Evolutionary conservation across 129 eudicot species (phyloP).

Genomic region (Tagetes erecta): DNA sequence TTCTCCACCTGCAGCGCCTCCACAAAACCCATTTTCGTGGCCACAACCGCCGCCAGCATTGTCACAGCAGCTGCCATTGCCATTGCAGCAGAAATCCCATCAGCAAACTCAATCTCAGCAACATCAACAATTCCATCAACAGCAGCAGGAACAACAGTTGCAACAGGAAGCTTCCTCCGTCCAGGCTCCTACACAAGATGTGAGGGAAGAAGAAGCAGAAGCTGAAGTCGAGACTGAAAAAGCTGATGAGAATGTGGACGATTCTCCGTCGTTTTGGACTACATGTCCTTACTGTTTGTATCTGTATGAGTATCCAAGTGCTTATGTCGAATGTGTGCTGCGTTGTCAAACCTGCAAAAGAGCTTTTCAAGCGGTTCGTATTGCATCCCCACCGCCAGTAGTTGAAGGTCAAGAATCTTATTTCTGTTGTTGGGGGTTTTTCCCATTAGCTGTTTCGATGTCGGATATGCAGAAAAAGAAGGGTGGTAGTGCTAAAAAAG

Average conservation of each 20-base stretch:
- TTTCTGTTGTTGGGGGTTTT: conserved; percentile 82
- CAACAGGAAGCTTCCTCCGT: not conserved
- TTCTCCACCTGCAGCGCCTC: conserved; percentile 28
- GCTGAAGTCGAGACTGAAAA: conserved; percentile 1
- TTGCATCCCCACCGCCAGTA: conserved; percentile 60
- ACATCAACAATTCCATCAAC: conserved; percentile 8
- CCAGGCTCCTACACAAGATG: conserved; percentile 30
- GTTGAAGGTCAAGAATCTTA: conserved; percentile 56
- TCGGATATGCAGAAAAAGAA: conserved; percentile 46
- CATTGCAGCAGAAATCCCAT: not conserved
- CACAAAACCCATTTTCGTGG: conserved; percentile 30
- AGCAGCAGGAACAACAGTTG: conserved; percentile 10
- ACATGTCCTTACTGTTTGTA: conserved; percentile 81
- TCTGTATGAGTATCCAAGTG: conserved; percentile 65
- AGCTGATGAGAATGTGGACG: conserved; percentile 37
- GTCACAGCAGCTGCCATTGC: conserved; percentile 2
- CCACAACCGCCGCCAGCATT: conserved; percentile 21
- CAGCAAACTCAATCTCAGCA: not conserved
- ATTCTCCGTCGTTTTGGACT: conserved; percentile 66
- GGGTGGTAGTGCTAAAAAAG: conserved; percentile 34
- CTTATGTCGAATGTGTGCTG: conserved; percentile 61
- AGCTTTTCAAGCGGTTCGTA: conserved; percentile 79
- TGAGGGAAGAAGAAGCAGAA: conserved; percentile 9
- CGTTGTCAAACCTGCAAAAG: conserved; percentile 75
- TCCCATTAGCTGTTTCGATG: conserved; percentile 74